Evolutionary conservation across 139 green algal genomes (phyloP).

Genomic region (Monoraphidium neglectum): DNA sequence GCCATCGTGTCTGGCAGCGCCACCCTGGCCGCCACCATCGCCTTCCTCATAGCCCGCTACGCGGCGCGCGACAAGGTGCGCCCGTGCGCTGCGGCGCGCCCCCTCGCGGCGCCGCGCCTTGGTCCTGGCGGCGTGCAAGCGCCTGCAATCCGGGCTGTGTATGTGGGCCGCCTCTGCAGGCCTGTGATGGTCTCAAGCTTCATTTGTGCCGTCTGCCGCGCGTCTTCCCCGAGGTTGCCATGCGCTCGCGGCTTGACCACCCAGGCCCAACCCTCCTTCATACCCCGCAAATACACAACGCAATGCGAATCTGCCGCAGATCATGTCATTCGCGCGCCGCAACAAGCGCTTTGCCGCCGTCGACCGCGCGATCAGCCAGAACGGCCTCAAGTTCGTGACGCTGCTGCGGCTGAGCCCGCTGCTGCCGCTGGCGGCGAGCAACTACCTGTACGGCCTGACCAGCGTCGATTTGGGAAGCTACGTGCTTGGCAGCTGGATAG

Average conservation of each 20-base stretch:
- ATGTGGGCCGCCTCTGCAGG: no score
- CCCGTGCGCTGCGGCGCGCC: no score
- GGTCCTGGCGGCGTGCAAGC: no score
- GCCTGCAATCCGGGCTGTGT: no score
- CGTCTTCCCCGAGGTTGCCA: no score
- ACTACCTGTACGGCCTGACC: conserved; percentile 92
- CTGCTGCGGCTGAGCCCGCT: conserved; percentile 92
- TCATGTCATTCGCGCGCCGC: conserved; percentile 24
- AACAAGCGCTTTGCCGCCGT: conserved; percentile 85
- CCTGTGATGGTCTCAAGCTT: no score
- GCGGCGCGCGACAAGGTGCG: conserved; percentile 78
- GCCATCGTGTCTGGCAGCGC: conserved; percentile 73
- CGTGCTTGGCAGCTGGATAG: conserved; percentile 76
- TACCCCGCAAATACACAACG: no score
- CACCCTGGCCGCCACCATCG: conserved; percentile 76
- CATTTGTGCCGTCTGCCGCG: no score
- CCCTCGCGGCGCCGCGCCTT: no score
- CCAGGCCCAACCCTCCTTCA: no score
- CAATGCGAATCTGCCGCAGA: conserved; percentile 1
- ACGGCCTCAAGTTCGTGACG: conserved; percentile 94
- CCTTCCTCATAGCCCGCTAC: conserved; percentile 96
- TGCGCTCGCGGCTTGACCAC: no score
- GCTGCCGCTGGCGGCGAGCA: conserved; percentile 87
- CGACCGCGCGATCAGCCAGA: conserved; percentile 84
- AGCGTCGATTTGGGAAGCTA: conserved; percentile 83